Evolutionary conservation across 306 rosid genomes (phyloP).

Genomic region (Crotalaria pallida): DNA sequence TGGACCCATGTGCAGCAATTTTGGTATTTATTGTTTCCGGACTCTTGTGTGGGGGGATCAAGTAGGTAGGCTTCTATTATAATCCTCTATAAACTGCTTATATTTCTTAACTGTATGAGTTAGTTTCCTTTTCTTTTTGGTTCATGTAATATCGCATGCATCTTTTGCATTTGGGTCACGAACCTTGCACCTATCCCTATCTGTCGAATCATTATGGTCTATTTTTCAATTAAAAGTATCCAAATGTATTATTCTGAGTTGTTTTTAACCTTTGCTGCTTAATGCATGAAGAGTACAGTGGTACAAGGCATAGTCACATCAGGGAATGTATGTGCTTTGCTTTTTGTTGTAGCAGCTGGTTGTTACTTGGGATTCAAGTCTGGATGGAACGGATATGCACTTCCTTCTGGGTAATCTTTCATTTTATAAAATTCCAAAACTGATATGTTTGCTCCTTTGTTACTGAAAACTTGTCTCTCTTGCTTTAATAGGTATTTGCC

Average conservation of each 20-base stretch:
- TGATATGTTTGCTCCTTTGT: slow-evolving; percentile 28
- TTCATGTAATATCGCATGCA: background rate
- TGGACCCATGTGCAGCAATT: slow-evolving; percentile 89
- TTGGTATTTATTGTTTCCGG: slow-evolving; percentile 72
- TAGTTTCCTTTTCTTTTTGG: background rate
- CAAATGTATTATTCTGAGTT: background rate
- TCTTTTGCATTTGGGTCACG: background rate
- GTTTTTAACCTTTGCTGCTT: background rate
- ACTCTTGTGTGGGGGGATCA: slow-evolving; percentile 78
- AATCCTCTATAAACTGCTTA: background rate
- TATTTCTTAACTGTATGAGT: background rate
- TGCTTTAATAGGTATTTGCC: slow-evolving; percentile 63
- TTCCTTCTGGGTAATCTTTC: slow-evolving; percentile 65
- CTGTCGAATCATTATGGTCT: background rate
- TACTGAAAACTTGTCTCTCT: slow-evolving; percentile 10
- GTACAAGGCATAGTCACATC: slow-evolving; percentile 69
- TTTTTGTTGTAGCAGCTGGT: slow-evolving; percentile 73
- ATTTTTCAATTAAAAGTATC: background rate
- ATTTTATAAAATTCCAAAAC: slow-evolving; percentile 45
- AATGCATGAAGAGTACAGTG: slow-evolving; percentile 63
- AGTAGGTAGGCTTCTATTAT: slow-evolving; percentile 55
- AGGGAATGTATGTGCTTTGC: slow-evolving; percentile 77
- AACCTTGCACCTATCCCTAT: background rate
- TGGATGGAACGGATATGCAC: slow-evolving; percentile 92
- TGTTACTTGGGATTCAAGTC: slow-evolving; percentile 74